Conservation (phyloP, 108 stramenopile species). For the Parietichytrium sp. region DNA sequence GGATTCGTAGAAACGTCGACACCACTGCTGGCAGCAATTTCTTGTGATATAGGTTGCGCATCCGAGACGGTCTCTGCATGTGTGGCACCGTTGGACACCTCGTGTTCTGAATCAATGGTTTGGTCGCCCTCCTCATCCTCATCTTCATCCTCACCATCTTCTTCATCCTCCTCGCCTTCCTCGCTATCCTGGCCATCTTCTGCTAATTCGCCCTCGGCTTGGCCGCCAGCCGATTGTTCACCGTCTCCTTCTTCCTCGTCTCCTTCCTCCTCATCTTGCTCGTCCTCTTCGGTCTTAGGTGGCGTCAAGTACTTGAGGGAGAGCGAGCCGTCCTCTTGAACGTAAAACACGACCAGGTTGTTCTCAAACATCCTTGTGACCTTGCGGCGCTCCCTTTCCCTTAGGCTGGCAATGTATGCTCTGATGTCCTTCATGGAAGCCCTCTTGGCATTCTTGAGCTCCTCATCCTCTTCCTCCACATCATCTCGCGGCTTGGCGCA, state of each 20-base stretch:
- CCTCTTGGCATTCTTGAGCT: not conserved
- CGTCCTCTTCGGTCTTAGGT: constrained; percentile 40
- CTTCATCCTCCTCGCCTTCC: not conserved
- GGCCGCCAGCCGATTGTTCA: constrained; percentile 41
- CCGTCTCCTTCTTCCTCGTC: constrained; percentile 43
- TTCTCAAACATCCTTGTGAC: constrained; percentile 65
- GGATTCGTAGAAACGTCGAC: too few species aligned
- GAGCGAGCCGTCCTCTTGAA: not conserved
- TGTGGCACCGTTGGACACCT: too few species aligned
- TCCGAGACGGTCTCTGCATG: too few species aligned
- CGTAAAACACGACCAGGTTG: constrained; percentile 40
- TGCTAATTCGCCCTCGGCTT: constrained; percentile 8
- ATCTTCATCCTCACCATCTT: not conserved
- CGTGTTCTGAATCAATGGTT: not conserved
- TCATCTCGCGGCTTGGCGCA: constrained; percentile 33
- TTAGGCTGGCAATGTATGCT: constrained; percentile 56
- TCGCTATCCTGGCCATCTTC: constrained; percentile 45
- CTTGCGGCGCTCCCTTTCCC: constrained; percentile 62
- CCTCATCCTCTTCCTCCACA: not conserved
- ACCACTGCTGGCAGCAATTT: too few species aligned
- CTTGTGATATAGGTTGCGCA: too few species aligned
- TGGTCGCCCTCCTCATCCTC: constrained; percentile 57
- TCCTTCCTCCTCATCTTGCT: not conserved
- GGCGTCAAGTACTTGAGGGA: constrained; percentile 32
- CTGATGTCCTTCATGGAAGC: constrained; percentile 46